phyloP scores from a whole-genome alignment of 495 filamentous ascomycete species.

The Aeminium ludgeri region DNA sequence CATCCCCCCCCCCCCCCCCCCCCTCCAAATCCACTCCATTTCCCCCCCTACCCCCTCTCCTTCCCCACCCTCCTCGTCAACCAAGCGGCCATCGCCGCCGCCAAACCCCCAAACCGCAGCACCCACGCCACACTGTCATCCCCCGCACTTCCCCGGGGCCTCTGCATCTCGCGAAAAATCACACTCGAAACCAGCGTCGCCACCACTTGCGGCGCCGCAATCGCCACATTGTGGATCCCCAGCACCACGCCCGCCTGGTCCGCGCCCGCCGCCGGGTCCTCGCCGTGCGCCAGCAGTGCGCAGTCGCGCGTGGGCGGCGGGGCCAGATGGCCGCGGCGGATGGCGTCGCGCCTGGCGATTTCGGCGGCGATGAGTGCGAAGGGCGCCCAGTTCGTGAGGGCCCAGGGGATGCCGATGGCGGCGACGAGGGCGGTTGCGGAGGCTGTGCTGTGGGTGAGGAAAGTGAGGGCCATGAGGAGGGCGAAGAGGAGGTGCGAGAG shows the following conservation, averaged over 20 bases:
- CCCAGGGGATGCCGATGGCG: conserved; percentile 73
- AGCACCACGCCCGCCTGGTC: conserved; percentile 80
- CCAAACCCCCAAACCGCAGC: conserved; percentile 60
- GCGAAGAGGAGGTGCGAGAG: conserved; percentile 66
- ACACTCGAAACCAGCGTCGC: conserved; percentile 64
- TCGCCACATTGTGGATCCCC: conserved; percentile 81
- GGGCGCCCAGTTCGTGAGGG: conserved; percentile 76
- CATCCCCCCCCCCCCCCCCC: too few relatives aligned
- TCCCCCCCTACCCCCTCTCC: too few relatives aligned
- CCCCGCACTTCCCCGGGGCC: conserved; percentile 60
- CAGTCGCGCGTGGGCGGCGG: conserved; percentile 17
- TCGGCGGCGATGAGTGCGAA: conserved; percentile 85
- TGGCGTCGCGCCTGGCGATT: conserved; percentile 58
- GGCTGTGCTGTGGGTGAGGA: conserved; percentile 49
- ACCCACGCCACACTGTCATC: conserved; percentile 80
- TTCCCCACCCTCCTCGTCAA: conserved; percentile 23
- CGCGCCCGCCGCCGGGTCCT: conserved; percentile 28
- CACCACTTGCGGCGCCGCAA: conserved; percentile 74
- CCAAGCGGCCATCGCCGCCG: conserved; percentile 58
- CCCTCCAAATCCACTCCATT: too few relatives aligned
- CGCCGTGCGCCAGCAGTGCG: conserved; percentile 19
- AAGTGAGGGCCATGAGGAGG: conserved; percentile 58
- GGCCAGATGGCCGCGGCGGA: conserved; percentile 38
- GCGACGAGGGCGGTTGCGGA: conserved; percentile 59
- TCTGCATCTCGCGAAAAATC: conserved; percentile 68